Percentiles rank a stretch among this genome's conserved stretches.
Conservation (phyloP, 768 basidiomycete species). For the Termitomyces sp. region DNA sequence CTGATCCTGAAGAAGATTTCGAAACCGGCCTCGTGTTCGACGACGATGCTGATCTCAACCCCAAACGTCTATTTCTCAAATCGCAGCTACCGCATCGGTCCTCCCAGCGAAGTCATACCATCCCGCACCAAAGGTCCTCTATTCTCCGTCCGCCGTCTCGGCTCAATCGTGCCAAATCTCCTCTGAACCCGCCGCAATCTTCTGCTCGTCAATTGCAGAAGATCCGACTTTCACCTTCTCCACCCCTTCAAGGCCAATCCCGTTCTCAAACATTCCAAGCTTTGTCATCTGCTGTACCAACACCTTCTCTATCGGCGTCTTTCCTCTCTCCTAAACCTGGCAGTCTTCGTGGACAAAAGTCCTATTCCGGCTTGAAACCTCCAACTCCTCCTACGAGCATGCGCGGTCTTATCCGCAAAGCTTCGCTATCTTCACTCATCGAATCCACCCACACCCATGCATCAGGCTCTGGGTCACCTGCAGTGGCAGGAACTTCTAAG, state of each 20-base stretch:
- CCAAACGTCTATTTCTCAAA: constrained; percentile 61
- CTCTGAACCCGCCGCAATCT: constrained; percentile 62
- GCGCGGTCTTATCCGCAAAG: constrained; percentile 67
- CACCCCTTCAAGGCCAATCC: constrained; percentile 51
- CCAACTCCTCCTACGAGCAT: constrained; percentile 62
- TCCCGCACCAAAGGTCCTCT: constrained; percentile 48
- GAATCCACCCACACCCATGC: constrained; percentile 55
- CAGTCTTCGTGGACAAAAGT: constrained; percentile 79
- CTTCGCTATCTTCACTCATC: constrained; percentile 71
- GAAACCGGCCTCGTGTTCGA: constrained; percentile 82
- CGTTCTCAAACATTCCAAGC: constrained; percentile 62
- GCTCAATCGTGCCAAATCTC: constrained; percentile 68
- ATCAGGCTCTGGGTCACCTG: constrained; percentile 44
- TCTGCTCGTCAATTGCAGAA: constrained; percentile 65
- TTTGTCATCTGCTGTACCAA: constrained; percentile 42
- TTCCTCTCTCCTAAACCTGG: constrained; percentile 67
- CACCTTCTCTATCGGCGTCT: constrained; percentile 45
- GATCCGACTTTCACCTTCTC: constrained; percentile 64
- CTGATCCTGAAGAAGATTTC: constrained; percentile 80
- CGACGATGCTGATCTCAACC: constrained; percentile 79
- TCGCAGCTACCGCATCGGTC: constrained; percentile 37
- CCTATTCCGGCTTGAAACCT: constrained; percentile 76
- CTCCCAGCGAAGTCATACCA: constrained; percentile 53
- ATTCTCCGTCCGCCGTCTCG: constrained; percentile 60
- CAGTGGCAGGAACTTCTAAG: constrained; percentile 31